Percentiles rank a stretch among this genome's conserved stretches.
These are phyloP conservation scores for Orbilia javanica DNA, from an alignment of 2,329 filamentous ascomycete species.

Conservation along the genomic window DNA sequence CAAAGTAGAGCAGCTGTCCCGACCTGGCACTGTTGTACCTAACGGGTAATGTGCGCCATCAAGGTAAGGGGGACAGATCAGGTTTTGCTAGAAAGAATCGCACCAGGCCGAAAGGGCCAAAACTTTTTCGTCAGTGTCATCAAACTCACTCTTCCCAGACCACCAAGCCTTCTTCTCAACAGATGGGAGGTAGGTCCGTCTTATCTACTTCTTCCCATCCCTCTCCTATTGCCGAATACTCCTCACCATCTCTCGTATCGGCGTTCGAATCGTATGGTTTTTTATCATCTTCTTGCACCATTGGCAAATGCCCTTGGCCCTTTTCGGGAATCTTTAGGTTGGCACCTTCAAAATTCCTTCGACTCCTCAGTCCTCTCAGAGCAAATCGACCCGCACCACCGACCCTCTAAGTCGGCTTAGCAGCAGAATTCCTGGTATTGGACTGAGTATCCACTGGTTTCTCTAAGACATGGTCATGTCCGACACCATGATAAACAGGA, in stretches of 20 bases:
- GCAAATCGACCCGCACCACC: background rate
- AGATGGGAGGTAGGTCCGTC: no score
- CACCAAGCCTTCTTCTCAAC: conserved; percentile 20
- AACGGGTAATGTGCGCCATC: background rate
- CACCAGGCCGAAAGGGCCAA: conserved; percentile 56
- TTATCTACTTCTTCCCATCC: background rate
- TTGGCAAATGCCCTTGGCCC: background rate
- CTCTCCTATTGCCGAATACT: background rate
- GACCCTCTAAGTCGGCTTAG: conserved; percentile 55
- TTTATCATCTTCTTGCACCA: background rate
- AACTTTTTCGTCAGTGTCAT: background rate
- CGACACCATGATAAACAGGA: conserved; percentile 77
- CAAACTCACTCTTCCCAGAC: conserved; percentile 10
- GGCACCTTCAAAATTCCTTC: conserved; percentile 19
- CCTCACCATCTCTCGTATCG: background rate
- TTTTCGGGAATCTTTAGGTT: background rate
- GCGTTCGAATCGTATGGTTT: background rate
- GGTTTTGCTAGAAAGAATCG: conserved; percentile 12
- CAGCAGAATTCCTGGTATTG: conserved; percentile 96
- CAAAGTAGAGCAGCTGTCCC: conserved; percentile 18
- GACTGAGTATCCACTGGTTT: conserved; percentile 84
- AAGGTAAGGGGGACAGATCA: conserved; percentile 50
- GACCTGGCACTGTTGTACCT: conserved; percentile 1
- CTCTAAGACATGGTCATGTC: conserved; percentile 88
- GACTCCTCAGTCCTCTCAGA: background rate